phyloP scores from a whole-genome alignment of 2,329 filamentous ascomycete species.

The Talaromyces islandicus region DNA sequence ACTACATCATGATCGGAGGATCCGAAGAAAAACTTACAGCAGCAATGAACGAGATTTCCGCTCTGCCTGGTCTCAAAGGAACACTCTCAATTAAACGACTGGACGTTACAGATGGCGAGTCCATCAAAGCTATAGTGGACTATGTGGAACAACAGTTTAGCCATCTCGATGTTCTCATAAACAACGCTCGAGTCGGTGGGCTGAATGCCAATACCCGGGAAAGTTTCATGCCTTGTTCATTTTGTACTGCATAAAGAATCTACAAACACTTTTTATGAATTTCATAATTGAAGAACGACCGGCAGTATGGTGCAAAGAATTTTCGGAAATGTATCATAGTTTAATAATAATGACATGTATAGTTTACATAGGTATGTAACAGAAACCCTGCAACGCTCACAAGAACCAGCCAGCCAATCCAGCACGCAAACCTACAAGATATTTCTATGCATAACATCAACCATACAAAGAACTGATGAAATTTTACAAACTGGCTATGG shows the following conservation, averaged over 20 bases:
- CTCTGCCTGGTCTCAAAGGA: not conserved
- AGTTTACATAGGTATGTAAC: not conserved
- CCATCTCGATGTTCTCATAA: conserved; percentile 40
- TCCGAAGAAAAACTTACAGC: conserved; percentile 1
- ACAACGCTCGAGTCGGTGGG: conserved; percentile 33
- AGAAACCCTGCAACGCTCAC: not conserved
- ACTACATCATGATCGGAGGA: conserved; percentile 4
- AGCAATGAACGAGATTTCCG: not conserved
- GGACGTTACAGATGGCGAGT: conserved; percentile 5
- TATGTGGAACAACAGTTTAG: not conserved
- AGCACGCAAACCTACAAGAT: not conserved
- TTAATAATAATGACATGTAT: not conserved
- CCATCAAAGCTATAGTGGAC: conserved; percentile 1
- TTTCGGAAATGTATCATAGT: not conserved
- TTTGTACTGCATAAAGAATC: not conserved
- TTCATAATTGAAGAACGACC: not conserved
- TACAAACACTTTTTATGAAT: not conserved
- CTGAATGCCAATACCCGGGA: not conserved
- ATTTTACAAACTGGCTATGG: not conserved
- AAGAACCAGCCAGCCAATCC: not conserved
- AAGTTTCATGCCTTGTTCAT: not conserved
- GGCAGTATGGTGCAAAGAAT: not conserved
- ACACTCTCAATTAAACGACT: not conserved
- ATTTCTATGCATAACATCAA: conserved; percentile 1
- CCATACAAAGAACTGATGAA: not conserved